Base-by-base conservation (phyloP, 345 rosid species). In the Sonneratia alba region DNA sequence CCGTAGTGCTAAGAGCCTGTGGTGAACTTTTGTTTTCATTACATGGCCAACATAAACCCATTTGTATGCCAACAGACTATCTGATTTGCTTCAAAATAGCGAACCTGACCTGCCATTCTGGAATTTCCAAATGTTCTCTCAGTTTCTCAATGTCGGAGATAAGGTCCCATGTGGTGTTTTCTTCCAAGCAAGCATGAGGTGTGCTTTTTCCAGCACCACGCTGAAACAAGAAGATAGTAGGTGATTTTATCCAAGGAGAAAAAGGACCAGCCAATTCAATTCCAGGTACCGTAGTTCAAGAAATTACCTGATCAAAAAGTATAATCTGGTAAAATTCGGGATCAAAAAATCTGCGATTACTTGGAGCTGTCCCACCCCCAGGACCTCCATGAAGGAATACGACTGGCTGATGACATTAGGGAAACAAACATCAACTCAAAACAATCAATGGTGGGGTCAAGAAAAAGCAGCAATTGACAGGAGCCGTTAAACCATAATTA, bases 331-430 rank as follows among this genome's bases (percentile, higher is more conserved):
- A 91, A 82, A 87, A 89, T 21, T 83, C 85, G 36, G 97, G 95
- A 82, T 94, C 96, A 67, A 94, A 94, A 79, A 94, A 88, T 81
- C 87, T 85, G 45, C 95, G 84, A 73, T 94, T 91, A 66, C 79
- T 82, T 16, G 97, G 95, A 22, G 93, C 42, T 1, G 93, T 88
- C 69, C 97, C 97, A 78, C 97, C 97, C 72, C 98, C 98, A n/a
- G 98, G 98, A 18, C 98, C 98, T 22, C 98, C 98, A 53, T 91
- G 98, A 80, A 94, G 93, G 81, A 94, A 94, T 27, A 94, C 87
- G 74, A 88, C 89, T n/a, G 98, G 93, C 98, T 91, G 87, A 81
- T 85, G 71, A 34, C 36, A 24, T 36, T 27, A 71, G 32, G 1
- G 6, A 68, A 59, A 16, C 4, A 64, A 72, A 6, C 10, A 34